These are phyloP conservation scores for Ceratocystis albifundus DNA, from an alignment of 2,329 filamentous ascomycete genomes.

Conservation along the genomic window DNA sequence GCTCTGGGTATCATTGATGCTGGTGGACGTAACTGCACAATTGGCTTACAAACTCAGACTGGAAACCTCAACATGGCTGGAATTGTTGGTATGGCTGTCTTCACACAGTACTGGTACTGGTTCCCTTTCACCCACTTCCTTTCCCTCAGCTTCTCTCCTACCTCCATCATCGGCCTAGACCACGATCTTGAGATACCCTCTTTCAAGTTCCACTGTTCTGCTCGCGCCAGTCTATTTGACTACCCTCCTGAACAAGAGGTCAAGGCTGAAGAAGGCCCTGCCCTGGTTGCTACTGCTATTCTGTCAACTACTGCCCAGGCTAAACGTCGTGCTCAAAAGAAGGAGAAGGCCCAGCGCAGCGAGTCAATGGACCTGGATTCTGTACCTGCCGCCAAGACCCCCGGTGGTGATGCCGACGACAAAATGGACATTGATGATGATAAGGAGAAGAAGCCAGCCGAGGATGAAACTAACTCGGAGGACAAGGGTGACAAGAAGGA, in stretches of 20 bases:
- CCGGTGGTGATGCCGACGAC: constrained; percentile 44
- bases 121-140: constrained; percentile 98
- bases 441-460: constrained; percentile 38
- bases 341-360: constrained; percentile 75
- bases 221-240: constrained; percentile 88
- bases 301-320: constrained; percentile 94
- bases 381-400: constrained; percentile 53
- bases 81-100: constrained; percentile 94
- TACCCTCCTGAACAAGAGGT: constrained; percentile 95
- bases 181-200: constrained; percentile 85
- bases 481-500: constrained; percentile 53
- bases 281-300: constrained; percentile 89
- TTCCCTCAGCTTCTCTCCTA: constrained; percentile 91
- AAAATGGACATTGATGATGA: constrained; percentile 83
- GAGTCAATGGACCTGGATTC: constrained; percentile 91
- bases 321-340: constrained; percentile 85
- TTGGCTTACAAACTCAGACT: constrained; percentile 92
- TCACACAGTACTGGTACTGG: constrained; percentile 99
- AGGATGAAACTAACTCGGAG: constrained; percentile 41
- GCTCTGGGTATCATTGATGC: constrained; percentile 96
- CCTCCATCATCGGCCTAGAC: constrained; percentile 87
- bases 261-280: constrained; percentile 84
- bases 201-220: constrained; percentile 93
- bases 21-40: constrained; percentile 95
- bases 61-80: constrained; percentile 98